These are phyloP conservation scores for Colletotrichum higginsianum DNA, from an alignment of 2,329 filamentous ascomycete species.

Conservation along the genomic window DNA sequence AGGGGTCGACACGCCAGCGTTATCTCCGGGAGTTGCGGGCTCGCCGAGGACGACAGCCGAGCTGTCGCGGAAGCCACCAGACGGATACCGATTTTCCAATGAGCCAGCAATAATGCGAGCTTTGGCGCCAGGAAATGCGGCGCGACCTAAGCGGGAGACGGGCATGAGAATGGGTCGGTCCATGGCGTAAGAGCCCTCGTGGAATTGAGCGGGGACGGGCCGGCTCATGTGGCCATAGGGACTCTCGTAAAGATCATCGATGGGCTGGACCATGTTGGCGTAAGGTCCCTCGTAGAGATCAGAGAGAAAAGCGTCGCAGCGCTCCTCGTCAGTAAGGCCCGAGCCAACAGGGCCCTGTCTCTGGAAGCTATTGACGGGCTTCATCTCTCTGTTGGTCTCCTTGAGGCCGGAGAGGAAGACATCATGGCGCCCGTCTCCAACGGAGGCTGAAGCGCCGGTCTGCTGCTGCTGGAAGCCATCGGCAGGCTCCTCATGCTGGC, in stretches of 20 bases:
- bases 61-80: background rate
- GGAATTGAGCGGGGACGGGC: background rate
- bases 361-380: no score
- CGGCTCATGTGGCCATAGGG: constrained; percentile 7
- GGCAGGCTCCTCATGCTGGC: background rate
- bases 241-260: background rate
- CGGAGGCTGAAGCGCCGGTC: background rate
- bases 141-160: constrained; percentile 22
- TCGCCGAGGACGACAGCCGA: background rate
- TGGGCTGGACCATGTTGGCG: constrained; percentile 1
- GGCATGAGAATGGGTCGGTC: constrained; percentile 26
- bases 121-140: background rate
- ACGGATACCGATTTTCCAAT: no score
- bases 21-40: background rate
- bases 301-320: constrained; percentile 2
- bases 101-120: background rate
- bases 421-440: background rate
- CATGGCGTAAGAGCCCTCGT: constrained; percentile 4
- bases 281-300: constrained; percentile 10
- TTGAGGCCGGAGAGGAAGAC: background rate
- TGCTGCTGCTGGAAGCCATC: background rate
- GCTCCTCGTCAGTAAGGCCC: constrained; percentile 8
- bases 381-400: background rate
- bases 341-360: no score
- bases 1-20: background rate